Evolutionary conservation across 1,284 basidiomycete genomes (phyloP).

Genomic region (Ceratobasidium sp.): DNA sequence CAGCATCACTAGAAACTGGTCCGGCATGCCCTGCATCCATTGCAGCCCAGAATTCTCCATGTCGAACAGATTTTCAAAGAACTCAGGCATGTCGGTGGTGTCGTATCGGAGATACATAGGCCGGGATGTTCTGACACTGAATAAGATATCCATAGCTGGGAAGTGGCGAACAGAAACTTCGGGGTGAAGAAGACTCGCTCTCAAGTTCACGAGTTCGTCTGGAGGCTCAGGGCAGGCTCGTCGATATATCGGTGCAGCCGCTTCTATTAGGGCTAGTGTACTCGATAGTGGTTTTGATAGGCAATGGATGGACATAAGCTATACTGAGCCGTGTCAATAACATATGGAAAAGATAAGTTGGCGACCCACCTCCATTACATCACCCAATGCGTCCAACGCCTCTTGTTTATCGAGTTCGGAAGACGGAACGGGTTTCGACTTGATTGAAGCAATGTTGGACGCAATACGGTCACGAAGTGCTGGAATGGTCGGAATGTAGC

Average conservation of each 20-base stretch:
- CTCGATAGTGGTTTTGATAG: neutral
- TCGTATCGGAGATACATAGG: constrained; percentile 25
- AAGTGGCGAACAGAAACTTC: constrained; percentile 12
- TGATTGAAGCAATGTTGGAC: neutral
- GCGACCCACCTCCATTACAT: neutral
- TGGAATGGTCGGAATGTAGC: neutral
- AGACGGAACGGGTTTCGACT: neutral
- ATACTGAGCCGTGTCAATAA: neutral
- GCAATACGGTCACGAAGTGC: neutral
- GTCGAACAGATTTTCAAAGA: neutral
- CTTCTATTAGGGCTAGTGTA: neutral
- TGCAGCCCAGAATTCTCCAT: neutral
- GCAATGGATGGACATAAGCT: constrained; percentile 10
- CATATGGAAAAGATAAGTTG: too few species aligned
- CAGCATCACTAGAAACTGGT: neutral
- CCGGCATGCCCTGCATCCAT: constrained; percentile 24
- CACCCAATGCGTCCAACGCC: neutral
- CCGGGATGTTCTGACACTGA: neutral
- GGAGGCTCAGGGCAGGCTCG: neutral
- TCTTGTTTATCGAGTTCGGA: neutral
- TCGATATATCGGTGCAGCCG: neutral
- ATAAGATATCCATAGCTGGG: constrained; percentile 2
- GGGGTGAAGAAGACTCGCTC: neutral
- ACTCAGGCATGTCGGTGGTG: neutral
- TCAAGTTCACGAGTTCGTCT: neutral